Conservation (phyloP, 805 yeast genomes). For the Komagataella pastoris region DNA sequence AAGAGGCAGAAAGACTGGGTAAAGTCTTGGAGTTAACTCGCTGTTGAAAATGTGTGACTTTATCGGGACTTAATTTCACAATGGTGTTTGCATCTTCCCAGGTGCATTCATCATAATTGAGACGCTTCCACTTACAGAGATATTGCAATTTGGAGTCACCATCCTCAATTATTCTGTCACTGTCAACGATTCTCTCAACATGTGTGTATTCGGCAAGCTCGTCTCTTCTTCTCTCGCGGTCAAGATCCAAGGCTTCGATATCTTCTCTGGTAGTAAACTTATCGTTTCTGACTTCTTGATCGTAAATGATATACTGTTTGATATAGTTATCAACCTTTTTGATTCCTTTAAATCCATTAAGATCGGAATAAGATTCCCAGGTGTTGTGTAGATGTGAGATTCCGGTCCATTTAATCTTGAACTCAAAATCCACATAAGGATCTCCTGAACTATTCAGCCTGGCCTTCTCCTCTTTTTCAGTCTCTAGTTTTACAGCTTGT, state of each 20-base stretch:
- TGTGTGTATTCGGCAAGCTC: constrained; percentile 71
- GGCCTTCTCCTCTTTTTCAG: constrained; percentile 8
- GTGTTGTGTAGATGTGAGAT: constrained; percentile 89
- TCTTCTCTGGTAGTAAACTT: constrained; percentile 83
- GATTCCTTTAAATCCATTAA: constrained; percentile 52
- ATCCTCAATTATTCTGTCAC: constrained; percentile 59
- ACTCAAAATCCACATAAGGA: constrained; percentile 47
- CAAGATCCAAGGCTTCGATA: constrained; percentile 86
- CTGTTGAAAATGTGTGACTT: constrained; percentile 72
- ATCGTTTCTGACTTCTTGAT: constrained; percentile 66
- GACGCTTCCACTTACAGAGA: constrained; percentile 85
- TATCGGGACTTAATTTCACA: constrained; percentile 71
- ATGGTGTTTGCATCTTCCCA: constrained; percentile 92
- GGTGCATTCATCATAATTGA: constrained; percentile 89
- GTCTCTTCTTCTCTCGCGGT: constrained; percentile 72
- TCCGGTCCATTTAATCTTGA: constrained; percentile 74
- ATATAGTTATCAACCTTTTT: constrained; percentile 86
- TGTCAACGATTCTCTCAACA: constrained; percentile 83
- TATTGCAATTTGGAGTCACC: constrained; percentile 65
- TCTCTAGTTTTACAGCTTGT: constrained; percentile 16
- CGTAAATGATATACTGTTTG: constrained; percentile 59
- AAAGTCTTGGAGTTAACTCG: constrained; percentile 73
- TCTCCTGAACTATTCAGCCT: constrained; percentile 15
- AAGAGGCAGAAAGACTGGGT: constrained; percentile 69
- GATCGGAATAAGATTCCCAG: constrained; percentile 63